These are phyloP conservation scores for Rhododendron williamsianum DNA, from an alignment of 148 eudicot species.

Conservation along the genomic window DNA sequence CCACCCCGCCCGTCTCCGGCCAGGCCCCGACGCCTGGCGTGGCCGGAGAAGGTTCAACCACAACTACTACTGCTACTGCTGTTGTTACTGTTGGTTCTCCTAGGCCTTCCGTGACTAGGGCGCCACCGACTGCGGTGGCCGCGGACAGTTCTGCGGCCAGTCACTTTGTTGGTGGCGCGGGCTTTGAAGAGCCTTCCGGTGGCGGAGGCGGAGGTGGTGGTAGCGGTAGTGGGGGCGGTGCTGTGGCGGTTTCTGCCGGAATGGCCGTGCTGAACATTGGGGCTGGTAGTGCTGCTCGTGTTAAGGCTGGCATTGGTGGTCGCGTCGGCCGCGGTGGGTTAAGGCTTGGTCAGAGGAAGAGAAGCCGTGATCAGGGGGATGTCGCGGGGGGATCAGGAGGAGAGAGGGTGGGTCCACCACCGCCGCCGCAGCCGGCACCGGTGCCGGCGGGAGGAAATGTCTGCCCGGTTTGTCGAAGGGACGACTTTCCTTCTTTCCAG, in stretches of 20 bases:
- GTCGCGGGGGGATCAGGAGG: background rate
- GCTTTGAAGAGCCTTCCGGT: background rate
- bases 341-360: background rate
- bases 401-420: background rate
- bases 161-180: background rate
- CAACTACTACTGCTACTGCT: background rate
- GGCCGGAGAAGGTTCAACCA: background rate
- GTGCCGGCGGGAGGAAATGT: background rate
- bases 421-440: background rate
- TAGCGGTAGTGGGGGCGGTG: background rate
- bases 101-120: background rate
- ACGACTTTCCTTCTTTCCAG: background rate
- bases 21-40: background rate
- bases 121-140: background rate
- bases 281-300: background rate
- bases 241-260: background rate
- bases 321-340: background rate
- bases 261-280: background rate
- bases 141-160: background rate
- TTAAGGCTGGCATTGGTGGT: background rate
- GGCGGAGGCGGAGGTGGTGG: background rate
- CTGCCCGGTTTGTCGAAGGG: background rate
- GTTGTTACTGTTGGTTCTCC: background rate
- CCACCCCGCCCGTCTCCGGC: background rate
- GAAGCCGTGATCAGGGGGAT: background rate